These are phyloP conservation scores for Erythrobasidium hasegawianum DNA, from an alignment of 1,284 basidiomycete species.

Conservation along the genomic window DNA sequence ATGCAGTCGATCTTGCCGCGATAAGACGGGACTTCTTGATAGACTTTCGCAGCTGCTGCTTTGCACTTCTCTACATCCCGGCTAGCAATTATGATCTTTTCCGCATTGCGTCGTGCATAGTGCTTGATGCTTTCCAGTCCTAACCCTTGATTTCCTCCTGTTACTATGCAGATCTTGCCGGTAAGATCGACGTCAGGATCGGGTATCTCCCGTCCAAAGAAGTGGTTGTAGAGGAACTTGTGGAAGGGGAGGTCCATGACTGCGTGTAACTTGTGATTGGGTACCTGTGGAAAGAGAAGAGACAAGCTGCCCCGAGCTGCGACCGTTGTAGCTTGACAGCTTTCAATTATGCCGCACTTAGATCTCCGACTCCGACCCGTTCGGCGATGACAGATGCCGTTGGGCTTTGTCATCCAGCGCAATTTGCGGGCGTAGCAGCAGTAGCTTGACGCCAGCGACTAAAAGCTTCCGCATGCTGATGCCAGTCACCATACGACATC, in stretches of 20 bases:
- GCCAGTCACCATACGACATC: too few relatives aligned
- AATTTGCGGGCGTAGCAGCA: too few relatives aligned
- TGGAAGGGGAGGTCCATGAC: neutral
- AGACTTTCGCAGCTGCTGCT: constrained; percentile 7
- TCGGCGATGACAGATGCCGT: too few relatives aligned
- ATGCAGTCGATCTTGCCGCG: constrained; percentile 35
- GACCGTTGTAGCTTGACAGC: too few relatives aligned
- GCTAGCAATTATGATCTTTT: constrained; percentile 36
- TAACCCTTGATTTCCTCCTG: constrained; percentile 47
- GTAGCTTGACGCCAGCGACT: too few relatives aligned
- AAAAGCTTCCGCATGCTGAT: too few relatives aligned
- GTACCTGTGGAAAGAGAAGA: too few relatives aligned
- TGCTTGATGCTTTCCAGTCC: constrained; percentile 35
- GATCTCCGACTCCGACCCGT: too few relatives aligned
- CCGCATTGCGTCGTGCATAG: constrained; percentile 28
- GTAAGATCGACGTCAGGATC: constrained; percentile 41
- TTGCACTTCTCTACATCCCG: constrained; percentile 30
- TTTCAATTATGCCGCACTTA: too few relatives aligned
- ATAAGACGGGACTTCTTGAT: neutral
- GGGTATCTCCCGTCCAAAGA: constrained; percentile 8
- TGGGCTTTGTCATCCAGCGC: too few relatives aligned
- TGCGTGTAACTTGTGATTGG: too few relatives aligned
- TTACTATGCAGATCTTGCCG: constrained; percentile 48
- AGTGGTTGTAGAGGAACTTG: constrained; percentile 8
- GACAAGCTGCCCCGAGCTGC: too few relatives aligned